Base-by-base conservation (phyloP, 1,284 basidiomycete species). In the Cryptococcus hybrid region DNA sequence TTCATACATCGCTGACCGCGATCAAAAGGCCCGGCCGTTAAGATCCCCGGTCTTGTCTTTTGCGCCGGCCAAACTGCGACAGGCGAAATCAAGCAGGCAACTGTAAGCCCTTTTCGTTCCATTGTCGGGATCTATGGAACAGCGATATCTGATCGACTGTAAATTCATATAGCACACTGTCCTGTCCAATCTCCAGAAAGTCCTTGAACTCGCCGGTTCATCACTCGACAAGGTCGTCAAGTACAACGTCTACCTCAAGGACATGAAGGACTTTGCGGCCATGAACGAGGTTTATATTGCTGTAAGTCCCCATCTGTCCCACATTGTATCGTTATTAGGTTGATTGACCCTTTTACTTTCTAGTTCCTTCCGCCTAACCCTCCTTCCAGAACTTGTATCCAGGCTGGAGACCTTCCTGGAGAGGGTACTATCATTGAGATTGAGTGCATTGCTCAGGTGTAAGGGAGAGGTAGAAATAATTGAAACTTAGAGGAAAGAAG, bases 171-270 rank as follows among this genome's bases (percentile, higher is more conserved):
- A 56, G 55, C 48, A 42, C n/a, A 48, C 30, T 2, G 48, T 45
- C 36, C 51, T 67, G 5, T 46, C 52, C 36, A 62, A 63, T 50
- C 57, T 70, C 13, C 63, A 69, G 55, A 61, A 69, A 36, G 65
- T 70, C n/a, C 61, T 70, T 39, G 66, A 70, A 57, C 63, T 70
- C 15, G 45, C 65, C 35, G 68, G 68, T n/a, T 67, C 67, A 9
- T 67, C 89, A 56, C 90, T 92, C 82, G 86, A 90, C 80, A 91
- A 92, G 81, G 88, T 89, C 62, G 69, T 90, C 82, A 92, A 92
- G 82, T 88, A 88, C 66, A 86, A 85, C 76, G 55, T 69, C 46
- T 67, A 59, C 53, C 58, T 67, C 9, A 55, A 58, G 37, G 62
- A 67, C 48, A 67, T 69, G 65, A 57, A 64, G 24, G 65, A 67